Conservation (phyloP, 331 rosid genomes). For the Phaseolus coccineus region DNA sequence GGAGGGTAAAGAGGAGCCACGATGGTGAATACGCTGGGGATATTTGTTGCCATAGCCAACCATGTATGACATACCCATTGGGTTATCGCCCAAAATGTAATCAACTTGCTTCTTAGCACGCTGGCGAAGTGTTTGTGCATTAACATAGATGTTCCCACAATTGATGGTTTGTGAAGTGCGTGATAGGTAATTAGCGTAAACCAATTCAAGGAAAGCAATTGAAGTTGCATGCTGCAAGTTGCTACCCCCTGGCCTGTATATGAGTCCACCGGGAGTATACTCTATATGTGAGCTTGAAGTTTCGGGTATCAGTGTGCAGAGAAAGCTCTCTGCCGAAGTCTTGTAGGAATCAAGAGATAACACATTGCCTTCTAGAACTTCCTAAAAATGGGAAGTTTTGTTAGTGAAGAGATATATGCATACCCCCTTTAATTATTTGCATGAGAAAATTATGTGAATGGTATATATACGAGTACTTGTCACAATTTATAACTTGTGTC, state of each 20-base stretch:
- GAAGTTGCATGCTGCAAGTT: conserved; percentile 90
- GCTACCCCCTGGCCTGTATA: conserved; percentile 95
- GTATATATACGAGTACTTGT: no score
- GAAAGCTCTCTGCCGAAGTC: conserved; percentile 83
- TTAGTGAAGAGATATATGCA: not conserved
- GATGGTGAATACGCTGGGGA: conserved; percentile 84
- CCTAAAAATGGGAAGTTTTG: conserved; percentile 49
- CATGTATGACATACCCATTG: conserved; percentile 85
- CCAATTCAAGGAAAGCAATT: conserved; percentile 76
- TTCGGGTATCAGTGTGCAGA: conserved; percentile 82
- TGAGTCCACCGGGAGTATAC: conserved; percentile 87
- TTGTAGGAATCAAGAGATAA: conserved; percentile 71
- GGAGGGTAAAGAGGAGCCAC: conserved; percentile 85
- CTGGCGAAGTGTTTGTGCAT: conserved; percentile 67
- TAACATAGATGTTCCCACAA: conserved; percentile 72
- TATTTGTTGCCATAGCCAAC: conserved; percentile 75
- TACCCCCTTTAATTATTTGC: not conserved
- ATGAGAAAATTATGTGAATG: not conserved
- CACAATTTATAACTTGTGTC: not conserved
- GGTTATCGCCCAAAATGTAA: conserved; percentile 84
- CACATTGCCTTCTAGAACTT: conserved; percentile 76
- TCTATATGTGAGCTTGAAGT: conserved; percentile 76
- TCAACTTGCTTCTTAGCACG: conserved; percentile 82
- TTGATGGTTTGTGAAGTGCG: conserved; percentile 65
- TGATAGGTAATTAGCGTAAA: conserved; percentile 77